Evolutionary conservation across 2,329 filamentous ascomycete genomes (phyloP), one percentile per base, ranked within the genome.

Genomic region (Aspergillus jensenii): DNA sequence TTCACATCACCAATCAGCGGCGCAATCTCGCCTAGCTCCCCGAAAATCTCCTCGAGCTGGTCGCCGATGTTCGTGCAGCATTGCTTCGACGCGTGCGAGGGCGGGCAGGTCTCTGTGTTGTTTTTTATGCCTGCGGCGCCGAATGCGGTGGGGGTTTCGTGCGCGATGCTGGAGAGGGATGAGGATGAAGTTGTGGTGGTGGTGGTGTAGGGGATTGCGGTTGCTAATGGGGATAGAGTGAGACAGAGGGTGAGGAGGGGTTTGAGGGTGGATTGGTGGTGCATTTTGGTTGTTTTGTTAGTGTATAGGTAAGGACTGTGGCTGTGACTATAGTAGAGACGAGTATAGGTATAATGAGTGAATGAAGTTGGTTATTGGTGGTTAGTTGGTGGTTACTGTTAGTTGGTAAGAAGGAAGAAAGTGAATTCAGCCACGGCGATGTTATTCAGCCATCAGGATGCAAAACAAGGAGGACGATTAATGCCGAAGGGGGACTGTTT

Each of bases 61-160:
- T 62, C 12, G 27, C 64, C 43, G 6, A 73, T 14, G 3, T 62
- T 60, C 44, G 58, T 56, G 37, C 70, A 73, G 63, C 70, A 73
- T 48, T 65, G 60, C 44, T 71, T 71, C 27, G 55, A 62, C 12
- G 58, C 59, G 2, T 62, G 59, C n/a, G 27, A 25, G 1, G 39
- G 35, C 9, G 70, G 70, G 27, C 70, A 73, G 6, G 61, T 56
- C 23, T 63, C 63, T 0, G 62, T 53, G 25, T 63, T 59, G 5
- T 57, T 58, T 0, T 56, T 58, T 0, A 62, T 57, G 5, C 58
- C 61, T 1, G 49, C 41, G 14, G 62, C 52, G 7, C 37, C 33
- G 59, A 45, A 9, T 14, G 50, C 8, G 59, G 59, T 31, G 33
- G 50, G 4, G 41, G 61, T 41, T 23, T 37, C 35, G 51, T 54